Percentiles rank a stretch among this genome's conserved stretches.
phyloP scores from a whole-genome alignment of 129 eudicot genomes.

The Artemisia annua region DNA sequence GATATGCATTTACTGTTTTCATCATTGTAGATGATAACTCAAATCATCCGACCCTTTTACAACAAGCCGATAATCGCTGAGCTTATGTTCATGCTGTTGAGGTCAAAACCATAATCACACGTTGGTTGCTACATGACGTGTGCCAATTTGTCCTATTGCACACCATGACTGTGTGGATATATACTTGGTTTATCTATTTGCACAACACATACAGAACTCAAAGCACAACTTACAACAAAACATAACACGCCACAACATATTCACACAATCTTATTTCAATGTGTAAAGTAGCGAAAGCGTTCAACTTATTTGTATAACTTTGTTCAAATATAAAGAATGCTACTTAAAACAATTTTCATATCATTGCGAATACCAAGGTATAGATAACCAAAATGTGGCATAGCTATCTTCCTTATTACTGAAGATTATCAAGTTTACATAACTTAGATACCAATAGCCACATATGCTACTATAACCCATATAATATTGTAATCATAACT shows the following conservation, averaged over 20 bases:
- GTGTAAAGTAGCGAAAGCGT: background rate
- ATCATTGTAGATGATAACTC: background rate
- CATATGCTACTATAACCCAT: background rate
- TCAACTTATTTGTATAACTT: background rate
- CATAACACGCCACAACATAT: background rate
- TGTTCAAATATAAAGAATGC: conserved; percentile 3
- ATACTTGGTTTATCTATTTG: background rate
- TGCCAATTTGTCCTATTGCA: conserved; percentile 3
- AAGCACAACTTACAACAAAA: conserved; percentile 1
- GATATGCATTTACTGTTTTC: background rate
- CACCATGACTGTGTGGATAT: background rate
- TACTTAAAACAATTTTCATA: background rate
- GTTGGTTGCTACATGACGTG: background rate
- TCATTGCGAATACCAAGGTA: conserved; percentile 2
- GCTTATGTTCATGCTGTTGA: background rate
- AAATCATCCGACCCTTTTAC: background rate
- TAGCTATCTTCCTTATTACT: conserved; percentile 34
- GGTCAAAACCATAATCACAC: background rate
- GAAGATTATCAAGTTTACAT: conserved; percentile 27
- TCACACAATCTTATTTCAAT: background rate
- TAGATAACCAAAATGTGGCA: conserved; percentile 12
- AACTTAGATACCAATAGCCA: conserved; percentile 26
- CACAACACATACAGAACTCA: background rate
- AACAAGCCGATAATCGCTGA: background rate
- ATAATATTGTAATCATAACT: conserved; percentile 16